Base-by-base conservation (phyloP, 78 protist species). In the Pelomyxa schiedti region DNA sequence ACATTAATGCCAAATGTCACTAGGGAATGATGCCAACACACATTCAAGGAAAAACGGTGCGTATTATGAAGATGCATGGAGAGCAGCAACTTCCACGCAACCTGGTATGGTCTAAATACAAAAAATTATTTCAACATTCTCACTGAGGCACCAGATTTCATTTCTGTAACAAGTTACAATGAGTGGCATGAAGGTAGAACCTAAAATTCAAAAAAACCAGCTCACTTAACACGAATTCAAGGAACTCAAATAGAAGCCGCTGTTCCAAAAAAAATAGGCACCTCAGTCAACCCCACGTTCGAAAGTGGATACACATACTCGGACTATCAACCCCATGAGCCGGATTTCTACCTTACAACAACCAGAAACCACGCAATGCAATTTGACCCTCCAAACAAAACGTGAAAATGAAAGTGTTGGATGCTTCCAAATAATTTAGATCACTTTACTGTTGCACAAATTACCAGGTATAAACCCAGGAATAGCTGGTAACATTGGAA, bases 101-200 rank as follows among this genome's bases (percentile, higher is more conserved):
- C n/a, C n/a, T n/a, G 58, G 58, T 16, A 47, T 16, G 58, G 16
- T 24, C 58, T 47, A 47, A 16, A 47, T 16, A 16, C 32, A 47
- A 16, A 16, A 16, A 16, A 16, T 47, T 16, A 16, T 16, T 16
- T 16, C 58, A 47, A 16, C 58, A 16, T 16, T 47, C 32, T 16
- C 32, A 16, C 32, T 16, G 58, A 47, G 58, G 58, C 58, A 52
- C 63, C 70, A 9, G 9, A 8, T 8, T 66, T 22, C 37, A 22
- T 66, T 9, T 66, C 70, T 9, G 9, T 66, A 8, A 66, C 70
- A 9, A 30, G 65, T 9, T 82, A 58, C 69, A 82, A 82, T 36
- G 86, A 82, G 58, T 82, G 86, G 86, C 80, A 76, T 74, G 86
- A 82, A 8, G 86, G 86, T 24, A 82, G 24, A 24, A n/a, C 63